Evolutionary conservation across 2,329 filamentous ascomycete genomes (phyloP).

Genomic region (Aspergillus proliferans): DNA sequence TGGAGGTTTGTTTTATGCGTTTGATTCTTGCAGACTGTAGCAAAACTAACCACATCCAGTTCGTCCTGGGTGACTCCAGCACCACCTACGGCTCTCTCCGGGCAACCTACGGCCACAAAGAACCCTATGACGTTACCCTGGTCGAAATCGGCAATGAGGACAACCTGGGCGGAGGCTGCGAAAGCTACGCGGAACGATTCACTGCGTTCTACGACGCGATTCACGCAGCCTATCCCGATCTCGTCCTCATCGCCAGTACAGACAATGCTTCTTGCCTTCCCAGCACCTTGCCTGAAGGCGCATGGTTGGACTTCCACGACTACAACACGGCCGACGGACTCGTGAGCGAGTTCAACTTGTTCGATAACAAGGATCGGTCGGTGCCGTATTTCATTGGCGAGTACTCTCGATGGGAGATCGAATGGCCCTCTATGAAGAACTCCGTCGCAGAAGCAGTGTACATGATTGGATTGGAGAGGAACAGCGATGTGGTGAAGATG

Average conservation of each 20-base stretch:
- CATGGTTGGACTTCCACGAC: constrained; percentile 44
- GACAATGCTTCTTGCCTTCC: constrained; percentile 16
- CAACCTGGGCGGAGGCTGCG: constrained; percentile 47
- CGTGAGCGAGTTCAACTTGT: constrained; percentile 45
- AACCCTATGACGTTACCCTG: constrained; percentile 52
- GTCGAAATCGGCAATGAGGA: constrained; percentile 64
- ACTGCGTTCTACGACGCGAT: constrained; percentile 54
- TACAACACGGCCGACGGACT: constrained; percentile 47
- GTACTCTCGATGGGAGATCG: constrained; percentile 15
- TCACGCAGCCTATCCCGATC: constrained; percentile 46
- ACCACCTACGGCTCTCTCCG: constrained; percentile 53
- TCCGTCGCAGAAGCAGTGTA: constrained; percentile 60
- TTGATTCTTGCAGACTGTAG: neutral
- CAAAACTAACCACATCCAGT: constrained; percentile 22
- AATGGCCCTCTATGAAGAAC: constrained; percentile 30
- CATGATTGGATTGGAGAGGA: constrained; percentile 45
- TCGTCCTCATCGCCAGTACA: constrained; percentile 48
- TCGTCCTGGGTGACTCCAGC: constrained; percentile 48
- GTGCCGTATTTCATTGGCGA: constrained; percentile 22
- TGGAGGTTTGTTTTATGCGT: constrained; percentile 37
- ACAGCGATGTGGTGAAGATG: constrained; percentile 26
- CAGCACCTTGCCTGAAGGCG: constrained; percentile 26
- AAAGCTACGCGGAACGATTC: constrained; percentile 49
- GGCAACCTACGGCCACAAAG: constrained; percentile 51
- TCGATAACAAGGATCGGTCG: constrained; percentile 45